Conservation (phyloP, 768 basidiomycete species). For the Amanita pseudoporphyria region DNA sequence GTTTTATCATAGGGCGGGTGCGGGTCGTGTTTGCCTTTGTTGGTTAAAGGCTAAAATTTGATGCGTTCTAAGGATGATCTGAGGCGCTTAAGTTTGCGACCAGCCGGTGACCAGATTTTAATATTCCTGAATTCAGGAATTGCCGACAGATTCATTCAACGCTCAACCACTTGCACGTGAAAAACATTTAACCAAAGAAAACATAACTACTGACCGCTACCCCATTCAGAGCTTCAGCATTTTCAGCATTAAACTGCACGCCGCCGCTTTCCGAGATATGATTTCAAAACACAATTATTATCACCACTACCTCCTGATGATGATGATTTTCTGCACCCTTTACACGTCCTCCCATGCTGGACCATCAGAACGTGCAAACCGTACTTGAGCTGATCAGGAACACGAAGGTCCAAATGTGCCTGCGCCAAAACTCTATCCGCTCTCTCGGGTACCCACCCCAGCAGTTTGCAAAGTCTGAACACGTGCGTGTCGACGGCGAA, state of each 20-base stretch:
- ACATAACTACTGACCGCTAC: too few relatives aligned
- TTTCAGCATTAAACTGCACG: neutral
- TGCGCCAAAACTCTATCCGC: slow-evolving; percentile 45
- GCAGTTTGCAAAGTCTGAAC: slow-evolving; percentile 39
- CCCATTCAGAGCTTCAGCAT: neutral
- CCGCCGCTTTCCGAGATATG: slow-evolving; percentile 18
- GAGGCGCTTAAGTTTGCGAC: neutral
- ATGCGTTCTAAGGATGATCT: neutral
- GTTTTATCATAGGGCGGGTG: too few relatives aligned
- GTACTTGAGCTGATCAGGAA: slow-evolving; percentile 46
- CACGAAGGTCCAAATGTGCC: slow-evolving; percentile 42
- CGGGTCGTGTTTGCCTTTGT: too few relatives aligned
- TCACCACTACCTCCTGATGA: too few relatives aligned
- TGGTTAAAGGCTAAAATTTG: too few relatives aligned
- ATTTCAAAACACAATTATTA: slow-evolving; percentile 20
- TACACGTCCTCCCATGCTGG: slow-evolving; percentile 43
- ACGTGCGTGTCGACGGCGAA: slow-evolving; percentile 63
- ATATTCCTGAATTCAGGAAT: too few relatives aligned
- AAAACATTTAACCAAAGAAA: neutral
- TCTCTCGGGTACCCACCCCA: slow-evolving; percentile 39
- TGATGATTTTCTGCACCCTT: slow-evolving; percentile 40
- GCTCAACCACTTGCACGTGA: neutral
- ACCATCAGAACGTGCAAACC: slow-evolving; percentile 52
- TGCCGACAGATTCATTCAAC: too few relatives aligned
- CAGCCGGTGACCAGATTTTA: too few relatives aligned